Percentiles rank a stretch among this genome's conserved stretches.
phyloP scores from a whole-genome alignment of 73 alveolate genomes.

The Symbiodinium pilosum region DNA sequence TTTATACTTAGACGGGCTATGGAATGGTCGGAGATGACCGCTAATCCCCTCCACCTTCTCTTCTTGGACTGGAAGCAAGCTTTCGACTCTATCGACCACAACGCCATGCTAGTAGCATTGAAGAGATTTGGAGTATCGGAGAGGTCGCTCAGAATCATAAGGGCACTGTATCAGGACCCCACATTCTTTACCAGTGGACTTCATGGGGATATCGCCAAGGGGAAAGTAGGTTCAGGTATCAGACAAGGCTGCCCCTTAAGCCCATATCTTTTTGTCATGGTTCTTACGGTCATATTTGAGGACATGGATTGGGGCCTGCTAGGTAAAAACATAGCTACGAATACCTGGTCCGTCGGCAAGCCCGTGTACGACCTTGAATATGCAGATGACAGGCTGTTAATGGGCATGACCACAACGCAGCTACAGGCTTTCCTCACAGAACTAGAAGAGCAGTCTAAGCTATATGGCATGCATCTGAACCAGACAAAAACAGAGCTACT shows the following conservation, averaged over 20 bases:
- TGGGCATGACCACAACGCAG: neutral
- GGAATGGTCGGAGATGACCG: neutral
- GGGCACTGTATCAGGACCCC: too few relatives aligned
- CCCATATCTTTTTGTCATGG: neutral
- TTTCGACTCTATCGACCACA: neutral
- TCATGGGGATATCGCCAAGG: neutral
- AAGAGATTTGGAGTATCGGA: neutral
- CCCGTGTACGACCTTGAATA: neutral
- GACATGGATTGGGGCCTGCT: neutral
- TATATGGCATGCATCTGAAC: neutral
- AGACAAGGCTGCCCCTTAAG: neutral
- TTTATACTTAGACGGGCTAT: neutral
- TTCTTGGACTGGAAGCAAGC: slow-evolving; percentile 15
- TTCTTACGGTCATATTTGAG: neutral
- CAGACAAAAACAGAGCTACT: neutral
- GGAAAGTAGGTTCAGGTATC: neutral
- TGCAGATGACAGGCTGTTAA: neutral
- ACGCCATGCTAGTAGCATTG: neutral
- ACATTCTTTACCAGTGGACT: neutral
- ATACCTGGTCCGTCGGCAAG: neutral
- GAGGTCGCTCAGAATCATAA: neutral
- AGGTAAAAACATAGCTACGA: neutral
- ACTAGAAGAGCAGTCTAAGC: neutral
- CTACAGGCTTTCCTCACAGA: neutral
- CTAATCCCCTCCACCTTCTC: neutral